Conservation (phyloP, 192 early-diverging fungal genomes). For the Rhizophagus prolifer region DNA sequence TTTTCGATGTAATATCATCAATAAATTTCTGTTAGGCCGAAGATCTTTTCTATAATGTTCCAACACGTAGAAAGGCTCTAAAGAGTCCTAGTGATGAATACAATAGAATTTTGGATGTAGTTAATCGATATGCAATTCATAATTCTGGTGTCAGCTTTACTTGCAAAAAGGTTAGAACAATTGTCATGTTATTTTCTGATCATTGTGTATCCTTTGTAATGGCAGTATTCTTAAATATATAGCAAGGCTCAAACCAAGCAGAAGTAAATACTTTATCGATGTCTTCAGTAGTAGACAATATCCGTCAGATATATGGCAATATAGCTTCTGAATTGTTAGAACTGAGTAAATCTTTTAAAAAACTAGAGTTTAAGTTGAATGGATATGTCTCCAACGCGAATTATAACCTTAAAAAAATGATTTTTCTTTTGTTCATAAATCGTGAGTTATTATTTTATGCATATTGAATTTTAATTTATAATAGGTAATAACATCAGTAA, state of each 20-base stretch:
- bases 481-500: slow-evolving; percentile 15
- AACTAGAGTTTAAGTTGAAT: slow-evolving; percentile 61
- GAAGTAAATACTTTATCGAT: slow-evolving; percentile 74
- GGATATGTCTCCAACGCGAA: slow-evolving; percentile 89
- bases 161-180: slow-evolving; percentile 76
- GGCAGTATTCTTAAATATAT: slow-evolving; percentile 5
- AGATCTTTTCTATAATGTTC: slow-evolving; percentile 94
- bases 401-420: slow-evolving; percentile 81
- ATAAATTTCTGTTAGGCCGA: slow-evolving; percentile 60
- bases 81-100: slow-evolving; percentile 89
- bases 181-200: neutral
- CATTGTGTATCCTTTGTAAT: neutral
- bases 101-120: slow-evolving; percentile 83
- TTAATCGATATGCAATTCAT: slow-evolving; percentile 92
- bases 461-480: neutral
- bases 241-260: slow-evolving; percentile 65
- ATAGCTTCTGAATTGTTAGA: slow-evolving; percentile 78
- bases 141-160: slow-evolving; percentile 81
- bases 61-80: slow-evolving; percentile 80
- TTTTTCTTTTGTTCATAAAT: slow-evolving; percentile 94
- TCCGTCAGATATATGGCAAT: slow-evolving; percentile 84
- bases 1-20: neutral
- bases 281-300: slow-evolving; percentile 69
- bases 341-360: slow-evolving; percentile 49
- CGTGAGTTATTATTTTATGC: slow-evolving; percentile 48